Conservation (phyloP, 148 eudicot genomes). For the Chenopodium album region DNA sequence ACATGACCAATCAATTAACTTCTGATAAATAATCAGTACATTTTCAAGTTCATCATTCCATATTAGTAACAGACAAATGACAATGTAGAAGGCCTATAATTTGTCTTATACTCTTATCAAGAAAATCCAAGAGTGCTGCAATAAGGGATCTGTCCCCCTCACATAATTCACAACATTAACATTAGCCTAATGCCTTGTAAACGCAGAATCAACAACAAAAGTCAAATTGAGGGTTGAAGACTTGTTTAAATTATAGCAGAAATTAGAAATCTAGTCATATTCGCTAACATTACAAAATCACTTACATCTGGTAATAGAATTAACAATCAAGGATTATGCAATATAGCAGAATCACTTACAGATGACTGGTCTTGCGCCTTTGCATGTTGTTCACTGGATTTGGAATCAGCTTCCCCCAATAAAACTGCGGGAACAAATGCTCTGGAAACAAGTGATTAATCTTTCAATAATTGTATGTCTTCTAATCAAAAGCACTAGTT, state of each 20-base stretch:
- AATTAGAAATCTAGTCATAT: too few species aligned
- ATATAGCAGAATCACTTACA: constrained; percentile 41
- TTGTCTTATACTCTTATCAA: background rate
- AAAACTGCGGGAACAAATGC: constrained; percentile 99
- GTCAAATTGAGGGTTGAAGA: too few species aligned
- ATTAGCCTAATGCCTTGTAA: background rate
- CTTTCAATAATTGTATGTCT: background rate
- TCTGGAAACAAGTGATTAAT: constrained; percentile 39
- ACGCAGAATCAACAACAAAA: too few species aligned
- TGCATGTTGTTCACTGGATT: constrained; percentile 68
- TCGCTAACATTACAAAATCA: too few species aligned
- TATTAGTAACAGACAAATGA: too few species aligned
- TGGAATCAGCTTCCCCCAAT: constrained; percentile 84
- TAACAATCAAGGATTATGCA: background rate
- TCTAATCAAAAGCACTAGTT: background rate
- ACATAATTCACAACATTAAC: background rate
- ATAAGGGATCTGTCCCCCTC: background rate
- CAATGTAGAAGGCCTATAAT: background rate
- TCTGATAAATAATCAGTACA: background rate
- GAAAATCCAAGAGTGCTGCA: background rate
- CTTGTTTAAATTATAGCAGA: too few species aligned
- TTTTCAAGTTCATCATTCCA: background rate
- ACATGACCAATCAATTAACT: background rate
- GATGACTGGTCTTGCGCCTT: constrained; percentile 64
- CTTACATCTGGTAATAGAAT: background rate